Percentiles rank a stretch among this genome's conserved stretches.
phyloP scores from a whole-genome alignment of 1,139 yeast genomes.

The Lodderomyces orthopsilosis region DNA sequence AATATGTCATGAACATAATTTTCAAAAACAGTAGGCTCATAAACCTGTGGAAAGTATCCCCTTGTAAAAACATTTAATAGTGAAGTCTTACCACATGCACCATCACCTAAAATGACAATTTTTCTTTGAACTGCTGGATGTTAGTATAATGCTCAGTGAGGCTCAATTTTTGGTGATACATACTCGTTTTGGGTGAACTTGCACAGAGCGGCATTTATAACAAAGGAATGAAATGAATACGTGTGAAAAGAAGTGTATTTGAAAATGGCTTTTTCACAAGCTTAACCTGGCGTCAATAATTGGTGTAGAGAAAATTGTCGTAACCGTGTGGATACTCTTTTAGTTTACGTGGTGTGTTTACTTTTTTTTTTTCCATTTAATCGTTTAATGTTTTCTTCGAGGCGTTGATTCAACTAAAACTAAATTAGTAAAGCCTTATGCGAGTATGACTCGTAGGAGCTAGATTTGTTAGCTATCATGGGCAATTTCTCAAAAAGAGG shows the following conservation, averaged over 20 bases:
- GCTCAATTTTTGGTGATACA: conserved; percentile 18
- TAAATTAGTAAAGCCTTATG: too few species aligned
- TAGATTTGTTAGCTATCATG: too few species aligned
- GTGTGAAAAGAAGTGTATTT: background rate
- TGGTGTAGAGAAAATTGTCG: background rate
- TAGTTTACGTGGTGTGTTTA: conserved; percentile 2
- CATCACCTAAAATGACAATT: conserved; percentile 95
- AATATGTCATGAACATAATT: conserved; percentile 96
- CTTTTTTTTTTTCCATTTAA: background rate
- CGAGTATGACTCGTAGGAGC: too few species aligned
- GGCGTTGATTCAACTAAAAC: too few species aligned
- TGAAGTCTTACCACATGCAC: conserved; percentile 63
- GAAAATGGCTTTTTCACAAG: background rate
- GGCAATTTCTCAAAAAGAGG: too few species aligned
- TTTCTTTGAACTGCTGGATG: conserved; percentile 63
- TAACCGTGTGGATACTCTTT: background rate
- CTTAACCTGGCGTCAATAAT: background rate
- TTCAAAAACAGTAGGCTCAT: conserved; percentile 97
- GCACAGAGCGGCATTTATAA: conserved; percentile 66
- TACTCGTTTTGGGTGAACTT: conserved; percentile 60
- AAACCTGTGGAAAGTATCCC: conserved; percentile 97
- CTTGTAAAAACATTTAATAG: conserved; percentile 91
- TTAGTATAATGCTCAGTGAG: conserved; percentile 4
- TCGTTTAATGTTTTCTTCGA: background rate
- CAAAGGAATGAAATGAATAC: background rate